Percentiles rank a stretch among this genome's conserved stretches.
These are phyloP conservation scores for Lodderomyces beijingensis DNA, from an alignment of 1,139 yeast species.

Conservation along the genomic window DNA sequence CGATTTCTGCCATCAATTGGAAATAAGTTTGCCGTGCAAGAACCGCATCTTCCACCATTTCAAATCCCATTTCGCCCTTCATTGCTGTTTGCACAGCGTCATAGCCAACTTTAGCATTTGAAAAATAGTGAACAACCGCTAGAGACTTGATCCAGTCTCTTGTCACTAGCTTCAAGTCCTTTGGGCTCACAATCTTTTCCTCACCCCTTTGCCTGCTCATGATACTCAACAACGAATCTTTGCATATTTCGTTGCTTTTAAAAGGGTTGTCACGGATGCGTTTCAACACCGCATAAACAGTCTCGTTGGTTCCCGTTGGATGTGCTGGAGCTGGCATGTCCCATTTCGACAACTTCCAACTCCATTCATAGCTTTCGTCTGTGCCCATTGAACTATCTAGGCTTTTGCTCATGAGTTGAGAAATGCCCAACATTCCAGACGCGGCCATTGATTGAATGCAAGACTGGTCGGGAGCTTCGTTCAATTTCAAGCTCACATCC, in stretches of 20 bases:
- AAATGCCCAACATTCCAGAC: slow-evolving; percentile 48
- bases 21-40: slow-evolving; percentile 34
- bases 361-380: slow-evolving; percentile 36
- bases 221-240: slow-evolving; percentile 17
- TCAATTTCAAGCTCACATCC: slow-evolving; percentile 39
- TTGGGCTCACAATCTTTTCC: slow-evolving; percentile 11
- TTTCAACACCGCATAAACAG: slow-evolving; percentile 46
- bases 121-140: slow-evolving; percentile 23
- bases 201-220: slow-evolving; percentile 13
- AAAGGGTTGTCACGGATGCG: slow-evolving; percentile 30
- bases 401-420: slow-evolving; percentile 29
- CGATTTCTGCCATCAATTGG: slow-evolving; percentile 19
- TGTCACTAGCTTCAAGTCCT: slow-evolving; percentile 14
- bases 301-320: slow-evolving; percentile 33
- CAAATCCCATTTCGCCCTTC: slow-evolving; percentile 24
- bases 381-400: slow-evolving; percentile 3
- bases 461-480: slow-evolving; percentile 7
- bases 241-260: slow-evolving; percentile 13
- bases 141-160: slow-evolving; percentile 33
- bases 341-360: slow-evolving; percentile 76
- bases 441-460: slow-evolving; percentile 31
- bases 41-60: slow-evolving; percentile 36
- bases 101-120: slow-evolving; percentile 1
- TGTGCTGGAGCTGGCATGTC: slow-evolving; percentile 46
- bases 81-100: background rate